Evolutionary conservation across 805 yeast genomes (phyloP).

Genomic region (Barnettozyma pratensis): DNA sequence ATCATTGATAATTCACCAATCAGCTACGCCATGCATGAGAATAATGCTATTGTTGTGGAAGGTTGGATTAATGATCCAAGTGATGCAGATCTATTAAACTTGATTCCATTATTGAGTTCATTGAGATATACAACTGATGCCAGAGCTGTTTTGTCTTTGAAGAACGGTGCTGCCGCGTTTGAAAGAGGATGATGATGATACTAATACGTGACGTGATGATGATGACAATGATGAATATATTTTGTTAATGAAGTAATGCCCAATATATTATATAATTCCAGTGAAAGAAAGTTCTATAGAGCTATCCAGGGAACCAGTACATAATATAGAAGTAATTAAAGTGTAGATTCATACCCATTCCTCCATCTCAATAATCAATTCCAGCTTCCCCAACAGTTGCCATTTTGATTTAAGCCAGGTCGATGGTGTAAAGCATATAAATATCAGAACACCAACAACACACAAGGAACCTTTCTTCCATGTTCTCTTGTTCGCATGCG

Average conservation of each 20-base stretch:
- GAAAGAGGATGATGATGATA: slow-evolving; percentile 26
- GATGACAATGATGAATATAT: too few relatives aligned
- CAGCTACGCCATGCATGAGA: slow-evolving; percentile 76
- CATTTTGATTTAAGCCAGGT: too few relatives aligned
- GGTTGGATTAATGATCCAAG: slow-evolving; percentile 98
- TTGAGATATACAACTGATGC: slow-evolving; percentile 82
- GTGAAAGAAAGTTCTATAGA: too few relatives aligned
- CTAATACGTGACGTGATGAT: background rate
- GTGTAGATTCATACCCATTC: too few relatives aligned
- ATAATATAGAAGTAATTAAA: too few relatives aligned
- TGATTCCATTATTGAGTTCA: slow-evolving; percentile 75
- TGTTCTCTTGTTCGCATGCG: too few relatives aligned
- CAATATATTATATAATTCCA: background rate
- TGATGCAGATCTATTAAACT: slow-evolving; percentile 74
- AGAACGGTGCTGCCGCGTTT: slow-evolving; percentile 64
- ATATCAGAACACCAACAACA: too few relatives aligned
- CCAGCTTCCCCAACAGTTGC: too few relatives aligned
- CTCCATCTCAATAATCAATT: too few relatives aligned
- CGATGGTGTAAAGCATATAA: too few relatives aligned
- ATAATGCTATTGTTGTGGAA: slow-evolving; percentile 88
- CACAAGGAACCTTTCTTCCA: too few relatives aligned
- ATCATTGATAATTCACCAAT: slow-evolving; percentile 92
- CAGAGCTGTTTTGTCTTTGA: slow-evolving; percentile 66
- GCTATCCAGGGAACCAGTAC: too few relatives aligned
- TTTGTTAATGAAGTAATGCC: background rate